Conservation (phyloP, 352 stramenopile genomes). For the Halophytophthora polymorphica region DNA sequence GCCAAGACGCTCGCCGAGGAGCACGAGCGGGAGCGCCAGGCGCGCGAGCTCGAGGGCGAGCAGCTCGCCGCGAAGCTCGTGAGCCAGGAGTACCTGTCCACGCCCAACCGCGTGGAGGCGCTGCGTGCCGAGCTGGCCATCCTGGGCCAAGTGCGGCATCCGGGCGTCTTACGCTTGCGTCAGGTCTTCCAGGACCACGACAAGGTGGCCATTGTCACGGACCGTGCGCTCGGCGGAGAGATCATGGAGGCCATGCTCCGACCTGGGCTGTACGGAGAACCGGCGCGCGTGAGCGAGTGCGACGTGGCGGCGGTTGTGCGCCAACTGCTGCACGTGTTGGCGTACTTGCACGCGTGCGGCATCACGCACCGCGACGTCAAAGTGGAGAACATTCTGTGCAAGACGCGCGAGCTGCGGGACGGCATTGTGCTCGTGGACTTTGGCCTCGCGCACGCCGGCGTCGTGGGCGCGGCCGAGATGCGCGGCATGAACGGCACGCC, state of each 20-base stretch:
- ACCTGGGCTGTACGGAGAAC: not conserved
- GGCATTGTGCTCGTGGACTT: constrained; percentile 81
- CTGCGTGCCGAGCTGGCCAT: constrained; percentile 61
- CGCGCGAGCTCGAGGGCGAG: constrained; percentile 34
- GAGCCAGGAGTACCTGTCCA: constrained; percentile 63
- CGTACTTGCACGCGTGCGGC: constrained; percentile 62
- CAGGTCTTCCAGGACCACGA: constrained; percentile 69
- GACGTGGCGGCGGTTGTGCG: constrained; percentile 63
- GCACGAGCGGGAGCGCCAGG: constrained; percentile 59
- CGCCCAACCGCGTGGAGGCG: constrained; percentile 59
- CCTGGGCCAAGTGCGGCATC: constrained; percentile 55
- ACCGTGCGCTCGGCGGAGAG: constrained; percentile 59
- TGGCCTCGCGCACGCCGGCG: constrained; percentile 63
- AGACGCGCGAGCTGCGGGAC: constrained; percentile 32
- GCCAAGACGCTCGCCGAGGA: constrained; percentile 32
- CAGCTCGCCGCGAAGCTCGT: constrained; percentile 76
- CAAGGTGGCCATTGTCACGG: constrained; percentile 67
- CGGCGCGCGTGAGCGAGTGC: constrained; percentile 40
- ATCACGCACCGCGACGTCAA: constrained; percentile 86
- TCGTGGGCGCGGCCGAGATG: constrained; percentile 41
- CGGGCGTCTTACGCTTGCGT: constrained; percentile 50
- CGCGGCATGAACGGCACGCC: constrained; percentile 79
- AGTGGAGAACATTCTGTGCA: constrained; percentile 81
- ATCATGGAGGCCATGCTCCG: constrained; percentile 53
- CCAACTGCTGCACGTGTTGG: constrained; percentile 64